Evolutionary conservation across 148 eudicot species (phyloP).

Genomic region (Bassia scoparia): DNA sequence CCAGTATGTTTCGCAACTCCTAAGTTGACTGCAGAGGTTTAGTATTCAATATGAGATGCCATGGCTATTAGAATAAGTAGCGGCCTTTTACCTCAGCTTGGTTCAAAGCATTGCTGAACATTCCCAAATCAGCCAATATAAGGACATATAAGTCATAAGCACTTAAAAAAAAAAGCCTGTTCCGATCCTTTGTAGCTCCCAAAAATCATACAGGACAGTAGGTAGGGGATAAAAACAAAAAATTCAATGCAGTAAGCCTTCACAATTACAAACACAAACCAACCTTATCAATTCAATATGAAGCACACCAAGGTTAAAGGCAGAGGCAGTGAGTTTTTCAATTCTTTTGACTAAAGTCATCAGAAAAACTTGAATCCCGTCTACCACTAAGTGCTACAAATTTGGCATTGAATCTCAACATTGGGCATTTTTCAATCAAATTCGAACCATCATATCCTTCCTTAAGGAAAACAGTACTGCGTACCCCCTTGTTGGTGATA

Average conservation of each 20-base stretch:
- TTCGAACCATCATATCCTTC: constrained; percentile 82
- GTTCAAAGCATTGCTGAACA: too few species aligned
- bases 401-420: constrained; percentile 62
- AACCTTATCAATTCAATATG: background rate
- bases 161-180: background rate
- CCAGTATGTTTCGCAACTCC: background rate
- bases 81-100: background rate
- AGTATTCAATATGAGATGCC: too few species aligned
- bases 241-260: background rate
- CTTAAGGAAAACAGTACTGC: constrained; percentile 80
- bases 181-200: background rate
- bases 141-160: background rate
- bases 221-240: background rate
- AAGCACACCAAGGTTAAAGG: background rate
- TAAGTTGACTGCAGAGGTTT: background rate
- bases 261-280: background rate
- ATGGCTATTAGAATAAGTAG: background rate
- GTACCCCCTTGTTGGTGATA: constrained; percentile 78
- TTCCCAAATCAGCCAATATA: background rate
- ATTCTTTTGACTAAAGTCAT: constrained; percentile 11
- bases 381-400: constrained; percentile 73
- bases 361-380: constrained; percentile 34
- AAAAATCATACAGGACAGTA: background rate
- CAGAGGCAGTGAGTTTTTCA: background rate
- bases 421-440: constrained; percentile 67